Conservation (phyloP, 2,329 filamentous ascomycete species). For the Hirsutella thompsonii region DNA sequence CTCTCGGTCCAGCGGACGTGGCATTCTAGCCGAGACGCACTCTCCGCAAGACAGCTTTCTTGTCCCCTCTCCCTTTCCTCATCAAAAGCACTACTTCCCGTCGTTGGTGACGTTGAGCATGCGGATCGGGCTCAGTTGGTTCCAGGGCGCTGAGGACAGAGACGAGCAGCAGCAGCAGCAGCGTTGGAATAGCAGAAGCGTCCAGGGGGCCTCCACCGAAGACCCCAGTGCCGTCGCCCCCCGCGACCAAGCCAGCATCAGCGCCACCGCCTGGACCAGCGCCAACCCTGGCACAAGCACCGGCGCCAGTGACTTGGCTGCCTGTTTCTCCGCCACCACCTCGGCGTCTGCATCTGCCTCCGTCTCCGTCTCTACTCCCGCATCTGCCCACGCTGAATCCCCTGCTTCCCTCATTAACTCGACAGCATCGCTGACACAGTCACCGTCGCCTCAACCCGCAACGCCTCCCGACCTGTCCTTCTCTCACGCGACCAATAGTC, state of each 20-base stretch:
- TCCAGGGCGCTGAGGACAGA: constrained; percentile 14
- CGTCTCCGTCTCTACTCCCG: constrained; percentile 7
- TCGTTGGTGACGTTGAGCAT: background rate
- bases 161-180: constrained; percentile 3
- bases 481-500: constrained; percentile 5
- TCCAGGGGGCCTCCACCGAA: background rate
- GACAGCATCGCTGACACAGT: constrained; percentile 19
- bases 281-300: constrained; percentile 3
- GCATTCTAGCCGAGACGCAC: no score
- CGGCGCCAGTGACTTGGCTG: constrained; percentile 7
- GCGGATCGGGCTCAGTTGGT: constrained; percentile 13
- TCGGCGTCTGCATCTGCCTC: constrained; percentile 1
- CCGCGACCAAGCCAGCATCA: constrained; percentile 3
- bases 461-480: constrained; percentile 15
- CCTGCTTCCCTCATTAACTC: constrained; percentile 19
- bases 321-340: constrained; percentile 3
- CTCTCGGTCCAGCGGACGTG: no score
- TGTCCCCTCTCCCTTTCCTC: no score
- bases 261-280: constrained; percentile 2
- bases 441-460: constrained; percentile 22
- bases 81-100: no score
- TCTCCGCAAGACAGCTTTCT: no score
- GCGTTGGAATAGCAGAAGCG: constrained; percentile 1
- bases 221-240: background rate
- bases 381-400: constrained; percentile 17